Percentiles rank a stretch among this genome's conserved stretches.
Conservation (phyloP, 1,284 basidiomycete species). For the Moesziomyces sp. region DNA sequence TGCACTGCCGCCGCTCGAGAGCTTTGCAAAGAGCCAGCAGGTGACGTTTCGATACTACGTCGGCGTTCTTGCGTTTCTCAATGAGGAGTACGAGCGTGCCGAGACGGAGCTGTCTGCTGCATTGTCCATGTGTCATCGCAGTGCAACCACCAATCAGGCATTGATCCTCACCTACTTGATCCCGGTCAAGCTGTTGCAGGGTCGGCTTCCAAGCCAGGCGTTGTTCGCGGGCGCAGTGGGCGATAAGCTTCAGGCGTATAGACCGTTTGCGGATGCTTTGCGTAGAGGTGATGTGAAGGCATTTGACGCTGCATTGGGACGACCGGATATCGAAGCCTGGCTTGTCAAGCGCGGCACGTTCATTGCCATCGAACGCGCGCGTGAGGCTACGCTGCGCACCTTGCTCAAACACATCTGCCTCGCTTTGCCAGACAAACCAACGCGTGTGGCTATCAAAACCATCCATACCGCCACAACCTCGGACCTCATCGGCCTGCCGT, state of each 20-base stretch:
- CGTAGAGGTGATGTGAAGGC: conserved; percentile 78
- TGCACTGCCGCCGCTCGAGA: conserved; percentile 80
- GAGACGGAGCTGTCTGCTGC: conserved; percentile 84
- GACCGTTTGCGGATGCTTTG: conserved; percentile 83
- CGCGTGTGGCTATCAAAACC: conserved; percentile 36
- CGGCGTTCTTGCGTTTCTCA: conserved; percentile 91
- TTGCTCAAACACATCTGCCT: conserved; percentile 87
- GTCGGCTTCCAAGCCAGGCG: conserved; percentile 79
- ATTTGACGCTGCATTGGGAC: conserved; percentile 79
- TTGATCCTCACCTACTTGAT: conserved; percentile 90
- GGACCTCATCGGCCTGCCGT: conserved; percentile 44
- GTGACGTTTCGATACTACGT: conserved; percentile 83
- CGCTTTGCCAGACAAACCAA: conserved; percentile 17
- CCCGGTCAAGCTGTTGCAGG: conserved; percentile 85
- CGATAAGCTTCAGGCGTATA: conserved; percentile 78
- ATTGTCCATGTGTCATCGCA: conserved; percentile 80
- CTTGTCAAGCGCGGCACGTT: conserved; percentile 85
- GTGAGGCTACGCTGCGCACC: conserved; percentile 85
- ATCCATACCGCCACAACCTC: conserved; percentile 40
- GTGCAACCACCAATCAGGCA: conserved; percentile 79
- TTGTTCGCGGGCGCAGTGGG: conserved; percentile 77
- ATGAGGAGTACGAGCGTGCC: conserved; percentile 83
- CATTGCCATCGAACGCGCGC: conserved; percentile 84
- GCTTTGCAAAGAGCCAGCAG: conserved; percentile 86
- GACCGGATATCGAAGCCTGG: conserved; percentile 72